Evolutionary conservation across 2,329 filamentous ascomycete genomes (phyloP).

Genomic region (Coniella lustricola): DNA sequence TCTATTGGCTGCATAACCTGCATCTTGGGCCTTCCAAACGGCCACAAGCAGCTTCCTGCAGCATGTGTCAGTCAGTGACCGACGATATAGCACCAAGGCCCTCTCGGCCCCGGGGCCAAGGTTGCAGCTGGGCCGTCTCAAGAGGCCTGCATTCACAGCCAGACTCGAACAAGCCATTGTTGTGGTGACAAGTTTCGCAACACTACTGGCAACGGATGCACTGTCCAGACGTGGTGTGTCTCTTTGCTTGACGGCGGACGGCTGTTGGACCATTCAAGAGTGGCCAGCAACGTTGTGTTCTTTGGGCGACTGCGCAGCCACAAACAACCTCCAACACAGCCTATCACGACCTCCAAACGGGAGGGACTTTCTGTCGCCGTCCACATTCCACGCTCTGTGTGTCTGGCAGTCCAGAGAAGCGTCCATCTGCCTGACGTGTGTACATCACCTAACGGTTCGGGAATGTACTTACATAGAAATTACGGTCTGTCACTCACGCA

Average conservation of each 20-base stretch:
- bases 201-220: conserved; percentile 1
- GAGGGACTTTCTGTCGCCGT: too few species aligned
- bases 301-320: too few species aligned
- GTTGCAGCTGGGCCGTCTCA: background rate
- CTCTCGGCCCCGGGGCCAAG: conserved; percentile 6
- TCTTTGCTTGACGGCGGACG: conserved; percentile 22
- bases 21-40: conserved; percentile 11
- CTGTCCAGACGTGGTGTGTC: conserved; percentile 12
- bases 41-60: conserved; percentile 10
- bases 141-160: conserved; percentile 1
- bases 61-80: conserved; percentile 8
- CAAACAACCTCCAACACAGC: too few species aligned
- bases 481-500: too few species aligned
- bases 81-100: conserved; percentile 4
- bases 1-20: conserved; percentile 11
- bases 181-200: conserved; percentile 17
- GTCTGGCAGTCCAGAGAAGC: too few species aligned
- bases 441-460: too few species aligned
- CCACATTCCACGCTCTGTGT: background rate
- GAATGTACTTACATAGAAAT: too few species aligned
- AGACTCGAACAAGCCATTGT: background rate
- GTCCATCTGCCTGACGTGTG: too few species aligned
- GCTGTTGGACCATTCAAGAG: conserved; percentile 7
- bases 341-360: background rate
- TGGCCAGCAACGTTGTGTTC: background rate